These are phyloP conservation scores for Nemania sp. DNA, from an alignment of 2,329 filamentous ascomycete species.

Conservation along the genomic window DNA sequence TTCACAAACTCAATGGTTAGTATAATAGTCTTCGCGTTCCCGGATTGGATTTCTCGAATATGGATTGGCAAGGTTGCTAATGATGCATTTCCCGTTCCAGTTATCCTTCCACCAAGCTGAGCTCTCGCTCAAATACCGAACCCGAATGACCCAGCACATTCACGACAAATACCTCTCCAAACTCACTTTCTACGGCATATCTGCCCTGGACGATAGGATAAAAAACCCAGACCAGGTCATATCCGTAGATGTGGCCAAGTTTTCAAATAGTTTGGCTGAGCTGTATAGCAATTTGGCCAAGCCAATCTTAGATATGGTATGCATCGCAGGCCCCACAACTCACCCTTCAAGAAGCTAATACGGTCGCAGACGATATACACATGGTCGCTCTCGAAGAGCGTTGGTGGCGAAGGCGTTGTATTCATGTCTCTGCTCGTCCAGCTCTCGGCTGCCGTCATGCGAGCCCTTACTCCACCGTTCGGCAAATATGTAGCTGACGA, in stretches of 20 bases:
- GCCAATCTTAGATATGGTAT: slow-evolving; percentile 86
- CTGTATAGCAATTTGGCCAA: slow-evolving; percentile 97
- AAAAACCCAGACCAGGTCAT: slow-evolving; percentile 98
- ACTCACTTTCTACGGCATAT: slow-evolving; percentile 96
- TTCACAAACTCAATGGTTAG: slow-evolving; percentile 98
- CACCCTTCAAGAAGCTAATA: slow-evolving; percentile 33
- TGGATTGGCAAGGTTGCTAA: background rate
- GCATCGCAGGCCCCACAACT: slow-evolving; percentile 23
- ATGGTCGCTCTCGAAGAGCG: slow-evolving; percentile 87
- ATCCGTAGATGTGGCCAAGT: slow-evolving; percentile 93
- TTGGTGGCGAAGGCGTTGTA: slow-evolving; percentile 94
- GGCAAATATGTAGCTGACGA: slow-evolving; percentile 98
- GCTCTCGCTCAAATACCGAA: slow-evolving; percentile 88
- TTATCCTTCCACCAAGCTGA: slow-evolving; percentile 97
- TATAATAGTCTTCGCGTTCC: slow-evolving; percentile 41
- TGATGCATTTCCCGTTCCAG: slow-evolving; percentile 48
- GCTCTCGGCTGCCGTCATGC: slow-evolving; percentile 89
- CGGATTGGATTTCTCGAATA: background rate
- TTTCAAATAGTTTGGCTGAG: slow-evolving; percentile 92
- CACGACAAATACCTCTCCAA: slow-evolving; percentile 97
- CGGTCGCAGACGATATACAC: slow-evolving; percentile 77
- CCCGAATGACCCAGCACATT: slow-evolving; percentile 89
- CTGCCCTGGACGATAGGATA: slow-evolving; percentile 93
- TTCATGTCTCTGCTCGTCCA: slow-evolving; percentile 95
- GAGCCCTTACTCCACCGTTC: slow-evolving; percentile 91